These are phyloP conservation scores for Trichoderma reesei DNA, from an alignment of 495 filamentous ascomycete species.

Conservation along the genomic window DNA sequence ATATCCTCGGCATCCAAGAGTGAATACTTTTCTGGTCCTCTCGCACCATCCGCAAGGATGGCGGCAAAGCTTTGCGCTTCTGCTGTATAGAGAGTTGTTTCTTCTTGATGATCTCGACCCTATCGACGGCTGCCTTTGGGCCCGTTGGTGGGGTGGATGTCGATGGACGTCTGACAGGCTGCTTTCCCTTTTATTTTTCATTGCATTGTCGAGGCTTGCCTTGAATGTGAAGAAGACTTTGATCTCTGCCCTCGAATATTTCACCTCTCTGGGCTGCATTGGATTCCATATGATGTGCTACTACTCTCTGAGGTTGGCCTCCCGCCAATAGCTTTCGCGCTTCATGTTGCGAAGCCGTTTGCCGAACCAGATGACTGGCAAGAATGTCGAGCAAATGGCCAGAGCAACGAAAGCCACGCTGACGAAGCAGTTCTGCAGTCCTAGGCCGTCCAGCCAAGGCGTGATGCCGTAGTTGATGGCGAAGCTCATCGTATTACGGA, in stretches of 20 bases:
- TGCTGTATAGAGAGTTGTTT: constrained; percentile 41
- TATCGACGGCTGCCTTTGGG: constrained; percentile 42
- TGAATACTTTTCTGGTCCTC: constrained; percentile 41
- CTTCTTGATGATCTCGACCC: constrained; percentile 49
- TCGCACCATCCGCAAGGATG: constrained; percentile 43
- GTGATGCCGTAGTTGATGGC: constrained; percentile 44
- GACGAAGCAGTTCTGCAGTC: constrained; percentile 55
- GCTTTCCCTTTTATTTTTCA: constrained; percentile 31
- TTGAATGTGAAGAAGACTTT: constrained; percentile 34
- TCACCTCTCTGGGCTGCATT: no score
- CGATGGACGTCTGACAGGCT: constrained; percentile 56
- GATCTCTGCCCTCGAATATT: no score
- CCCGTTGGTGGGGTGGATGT: constrained; percentile 46
- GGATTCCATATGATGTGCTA: neutral
- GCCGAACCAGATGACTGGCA: constrained; percentile 48
- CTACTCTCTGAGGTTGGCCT: constrained; percentile 19
- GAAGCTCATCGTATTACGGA: constrained; percentile 56
- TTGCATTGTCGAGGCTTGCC: constrained; percentile 31
- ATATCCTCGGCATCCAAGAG: constrained; percentile 52
- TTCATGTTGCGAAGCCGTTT: constrained; percentile 30
- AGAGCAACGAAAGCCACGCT: constrained; percentile 51
- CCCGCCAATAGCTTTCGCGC: constrained; percentile 30
- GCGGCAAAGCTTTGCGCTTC: constrained; percentile 24
- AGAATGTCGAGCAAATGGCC: constrained; percentile 42
- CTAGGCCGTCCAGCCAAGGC: constrained; percentile 50